Evolutionary conservation across 495 filamentous ascomycete genomes (phyloP).

Genomic region (Pseudomonodictys pantanalensis): DNA sequence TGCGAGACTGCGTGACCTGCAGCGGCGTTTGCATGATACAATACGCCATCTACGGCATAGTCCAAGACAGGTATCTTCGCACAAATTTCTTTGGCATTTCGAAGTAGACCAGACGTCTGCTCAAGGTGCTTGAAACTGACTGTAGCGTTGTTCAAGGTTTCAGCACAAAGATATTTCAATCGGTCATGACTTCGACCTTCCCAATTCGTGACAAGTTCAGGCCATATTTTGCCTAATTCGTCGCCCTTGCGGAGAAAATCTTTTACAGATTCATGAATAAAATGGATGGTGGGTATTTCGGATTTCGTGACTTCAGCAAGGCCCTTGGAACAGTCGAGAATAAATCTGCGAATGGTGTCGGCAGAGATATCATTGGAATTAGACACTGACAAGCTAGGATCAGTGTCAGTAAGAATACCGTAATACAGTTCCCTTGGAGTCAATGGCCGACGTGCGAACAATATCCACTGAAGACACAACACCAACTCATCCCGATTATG

Average conservation of each 20-base stretch:
- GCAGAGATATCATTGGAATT: neutral
- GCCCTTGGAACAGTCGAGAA: conserved; percentile 9
- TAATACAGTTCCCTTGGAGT: conserved; percentile 12
- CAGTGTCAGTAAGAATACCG: neutral
- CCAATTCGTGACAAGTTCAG: neutral
- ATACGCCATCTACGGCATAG: conserved; percentile 7
- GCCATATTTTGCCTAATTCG: neutral
- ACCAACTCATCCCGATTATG: neutral
- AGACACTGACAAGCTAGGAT: neutral
- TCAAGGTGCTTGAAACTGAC: neutral
- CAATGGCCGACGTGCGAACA: conserved; percentile 6
- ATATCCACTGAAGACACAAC: conserved; percentile 8
- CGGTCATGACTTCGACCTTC: conserved; percentile 5
- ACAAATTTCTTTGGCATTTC: neutral
- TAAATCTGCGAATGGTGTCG: neutral
- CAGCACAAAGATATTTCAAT: conserved; percentile 9
- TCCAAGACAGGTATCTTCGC: conserved; percentile 1
- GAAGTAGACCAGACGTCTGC: neutral
- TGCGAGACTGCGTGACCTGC: neutral
- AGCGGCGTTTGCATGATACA: conserved; percentile 12
- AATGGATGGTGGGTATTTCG: neutral
- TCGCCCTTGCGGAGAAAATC: conserved; percentile 14
- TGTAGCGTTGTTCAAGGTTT: neutral
- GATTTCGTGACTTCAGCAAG: conserved; percentile 3
- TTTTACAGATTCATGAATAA: conserved; percentile 23